A percentile compares a stretch with the other conserved stretches of the same genome.
These are phyloP conservation scores for Wallacemonas sp. DNA, from an alignment of 208 protist species.

Conservation along the genomic window DNA sequence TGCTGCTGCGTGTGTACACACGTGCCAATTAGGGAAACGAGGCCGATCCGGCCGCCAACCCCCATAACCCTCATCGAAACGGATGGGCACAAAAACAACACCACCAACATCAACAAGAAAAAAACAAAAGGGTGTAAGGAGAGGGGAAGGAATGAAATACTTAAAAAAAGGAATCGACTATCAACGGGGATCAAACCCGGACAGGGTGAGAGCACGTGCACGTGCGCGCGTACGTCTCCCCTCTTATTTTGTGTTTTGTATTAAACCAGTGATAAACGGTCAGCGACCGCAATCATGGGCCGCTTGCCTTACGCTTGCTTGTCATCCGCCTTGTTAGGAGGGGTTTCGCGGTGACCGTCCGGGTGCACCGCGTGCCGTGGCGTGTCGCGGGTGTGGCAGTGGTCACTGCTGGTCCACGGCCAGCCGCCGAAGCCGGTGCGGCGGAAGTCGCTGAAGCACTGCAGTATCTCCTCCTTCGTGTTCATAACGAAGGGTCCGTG, in stretches of 20 bases:
- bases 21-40: too few relatives aligned
- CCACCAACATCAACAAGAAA: background rate
- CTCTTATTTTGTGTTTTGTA: too few relatives aligned
- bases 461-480: conserved; percentile 84
- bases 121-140: background rate
- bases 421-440: conserved; percentile 58
- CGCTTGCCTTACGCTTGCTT: too few relatives aligned
- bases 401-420: conserved; percentile 46
- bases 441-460: conserved; percentile 84
- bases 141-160: background rate
- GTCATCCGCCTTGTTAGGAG: background rate
- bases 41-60: too few relatives aligned
- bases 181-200: too few relatives aligned
- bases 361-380: conserved; percentile 40
- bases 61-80: too few relatives aligned
- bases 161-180: background rate
- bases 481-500: conserved; percentile 96
- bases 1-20: too few relatives aligned
- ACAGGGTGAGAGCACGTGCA: too few relatives aligned
- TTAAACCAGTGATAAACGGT: too few relatives aligned
- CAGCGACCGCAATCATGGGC: too few relatives aligned
- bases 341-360: conserved; percentile 29
- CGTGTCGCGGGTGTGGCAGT: conserved; percentile 35
- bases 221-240: too few relatives aligned
- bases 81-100: background rate